phyloP scores from a whole-genome alignment of 305 asterid species.

The Ilex paraguariensis region DNA sequence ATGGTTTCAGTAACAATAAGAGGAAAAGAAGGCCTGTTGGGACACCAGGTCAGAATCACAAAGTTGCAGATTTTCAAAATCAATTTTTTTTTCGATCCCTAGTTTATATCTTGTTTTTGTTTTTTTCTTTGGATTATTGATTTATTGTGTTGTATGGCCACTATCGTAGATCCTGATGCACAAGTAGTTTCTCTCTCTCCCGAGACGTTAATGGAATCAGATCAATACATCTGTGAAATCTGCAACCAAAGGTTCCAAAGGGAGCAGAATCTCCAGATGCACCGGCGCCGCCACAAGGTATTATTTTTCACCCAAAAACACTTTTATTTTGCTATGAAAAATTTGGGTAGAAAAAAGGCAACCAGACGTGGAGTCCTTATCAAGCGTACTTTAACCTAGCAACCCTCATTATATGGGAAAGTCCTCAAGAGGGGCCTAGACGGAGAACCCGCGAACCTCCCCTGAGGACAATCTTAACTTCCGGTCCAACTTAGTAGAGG shows the following conservation, averaged over 20 bases:
- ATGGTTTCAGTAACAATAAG: conserved; percentile 28
- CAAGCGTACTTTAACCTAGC: too few relatives aligned
- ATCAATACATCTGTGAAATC: conserved; percentile 91
- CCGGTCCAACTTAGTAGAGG: too few relatives aligned
- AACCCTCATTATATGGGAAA: too few relatives aligned
- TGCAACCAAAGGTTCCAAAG: conserved; percentile 90
- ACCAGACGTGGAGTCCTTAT: too few relatives aligned
- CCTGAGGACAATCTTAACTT: too few relatives aligned
- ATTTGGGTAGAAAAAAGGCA: too few relatives aligned
- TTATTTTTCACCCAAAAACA: too few relatives aligned
- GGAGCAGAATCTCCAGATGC: conserved; percentile 95
- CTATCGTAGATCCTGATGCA: conserved; percentile 76
- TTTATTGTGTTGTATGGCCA: not conserved
- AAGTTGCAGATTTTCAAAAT: too few relatives aligned
- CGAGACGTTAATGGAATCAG: conserved; percentile 74
- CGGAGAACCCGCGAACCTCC: too few relatives aligned
- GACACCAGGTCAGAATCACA: conserved; percentile 55
- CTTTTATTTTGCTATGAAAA: too few relatives aligned
- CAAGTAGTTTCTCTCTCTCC: conserved; percentile 84
- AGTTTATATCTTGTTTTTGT: not conserved
- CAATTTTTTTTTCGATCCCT: not conserved
- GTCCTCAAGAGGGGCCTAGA: too few relatives aligned
- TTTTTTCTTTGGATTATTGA: not conserved
- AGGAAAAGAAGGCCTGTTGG: conserved; percentile 85
- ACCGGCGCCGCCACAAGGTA: conserved; percentile 68